Percentiles rank a stretch among this genome's conserved stretches.
These are phyloP conservation scores for Solioccasus polychromus DNA, from an alignment of 768 basidiomycete species.

Conservation along the genomic window DNA sequence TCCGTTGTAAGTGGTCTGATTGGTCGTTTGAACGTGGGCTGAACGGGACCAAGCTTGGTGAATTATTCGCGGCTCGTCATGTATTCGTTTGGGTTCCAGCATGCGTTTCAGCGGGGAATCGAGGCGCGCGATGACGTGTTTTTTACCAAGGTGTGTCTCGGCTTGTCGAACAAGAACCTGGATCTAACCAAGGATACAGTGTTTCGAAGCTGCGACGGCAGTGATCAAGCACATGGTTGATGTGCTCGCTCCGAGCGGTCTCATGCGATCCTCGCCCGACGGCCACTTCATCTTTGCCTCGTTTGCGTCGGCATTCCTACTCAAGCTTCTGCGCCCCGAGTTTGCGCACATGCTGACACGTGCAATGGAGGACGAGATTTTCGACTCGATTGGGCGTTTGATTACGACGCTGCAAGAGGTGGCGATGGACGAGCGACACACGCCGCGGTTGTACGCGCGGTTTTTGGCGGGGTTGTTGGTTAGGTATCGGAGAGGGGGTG, in stretches of 20 bases:
- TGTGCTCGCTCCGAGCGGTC: conserved; percentile 63
- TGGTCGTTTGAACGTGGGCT: not conserved
- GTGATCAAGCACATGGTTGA: conserved; percentile 68
- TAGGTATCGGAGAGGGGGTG: conserved; percentile 67
- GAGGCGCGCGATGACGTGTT: conserved; percentile 60
- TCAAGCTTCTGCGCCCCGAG: conserved; percentile 78
- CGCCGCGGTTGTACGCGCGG: conserved; percentile 75
- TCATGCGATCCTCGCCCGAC: conserved; percentile 77
- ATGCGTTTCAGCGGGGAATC: conserved; percentile 72
- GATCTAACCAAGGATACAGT: conserved; percentile 40
- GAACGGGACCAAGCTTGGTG: conserved; percentile 30
- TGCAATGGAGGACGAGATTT: conserved; percentile 63
- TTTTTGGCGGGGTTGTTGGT: conserved; percentile 74
- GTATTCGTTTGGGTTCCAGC: conserved; percentile 85
- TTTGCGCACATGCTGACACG: conserved; percentile 60
- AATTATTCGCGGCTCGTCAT: conserved; percentile 79
- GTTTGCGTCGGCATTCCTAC: conserved; percentile 79
- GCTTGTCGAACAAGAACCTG: not conserved
- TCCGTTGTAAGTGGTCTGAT: conserved; percentile 59
- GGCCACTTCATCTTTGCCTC: conserved; percentile 81
- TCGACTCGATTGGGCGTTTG: conserved; percentile 66
- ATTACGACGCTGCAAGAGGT: conserved; percentile 72
- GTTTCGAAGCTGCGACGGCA: conserved; percentile 64
- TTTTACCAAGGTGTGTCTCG: conserved; percentile 55
- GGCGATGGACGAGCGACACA: conserved; percentile 79